Evolutionary conservation across 179 eudicot species (phyloP), one percentile per base, ranked within the genome.

Genomic region (Pouteria campechiana): DNA sequence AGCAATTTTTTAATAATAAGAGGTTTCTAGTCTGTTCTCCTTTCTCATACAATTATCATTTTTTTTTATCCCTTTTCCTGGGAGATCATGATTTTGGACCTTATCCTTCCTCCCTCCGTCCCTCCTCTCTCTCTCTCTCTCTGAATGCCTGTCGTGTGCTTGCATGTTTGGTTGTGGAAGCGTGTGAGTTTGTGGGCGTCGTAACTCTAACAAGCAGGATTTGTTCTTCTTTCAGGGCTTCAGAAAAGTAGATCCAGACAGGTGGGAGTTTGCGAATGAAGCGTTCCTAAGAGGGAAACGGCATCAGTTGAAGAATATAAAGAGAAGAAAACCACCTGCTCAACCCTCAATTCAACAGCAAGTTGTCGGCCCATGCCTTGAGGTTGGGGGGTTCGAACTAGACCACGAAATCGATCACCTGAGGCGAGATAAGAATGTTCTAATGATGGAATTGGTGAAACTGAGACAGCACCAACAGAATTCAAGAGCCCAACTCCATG

Each of bases 181-280:
- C n/a, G n/a, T n/a, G n/a, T n/a, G n/a, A n/a, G n/a, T n/a, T n/a
- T n/a, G n/a, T n/a, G n/a, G n/a, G n/a, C n/a, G n/a, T n/a, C n/a
- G n/a, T n/a, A n/a, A n/a, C n/a, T n/a, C n/a, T n/a, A n/a, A n/a
- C n/a, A n/a, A n/a, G n/a, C n/a, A n/a, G n/a, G n/a, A n/a, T n/a
- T n/a, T n/a, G n/a, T n/a, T n/a, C n/a, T n/a, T n/a, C n/a, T n/a
- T n/a, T n/a, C 70, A 78, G 85, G 85, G 85, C 1, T 78, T 78
- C 48, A 67, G 66, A 17, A 78, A 78, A 58, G 65, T 78, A 25
- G 75, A 78, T 74, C 70, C 78, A 9, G 78, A 74, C 15, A 65
- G 49, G 51, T 76, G 73, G 83, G 83, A 76, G 38, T 76, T 76
- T 49, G 83, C 83, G 7, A 55, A 60, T 42, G 79, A 72, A 53